These are phyloP conservation scores for Punica granatum DNA, from an alignment of 345 rosid species.

Conservation along the genomic window DNA sequence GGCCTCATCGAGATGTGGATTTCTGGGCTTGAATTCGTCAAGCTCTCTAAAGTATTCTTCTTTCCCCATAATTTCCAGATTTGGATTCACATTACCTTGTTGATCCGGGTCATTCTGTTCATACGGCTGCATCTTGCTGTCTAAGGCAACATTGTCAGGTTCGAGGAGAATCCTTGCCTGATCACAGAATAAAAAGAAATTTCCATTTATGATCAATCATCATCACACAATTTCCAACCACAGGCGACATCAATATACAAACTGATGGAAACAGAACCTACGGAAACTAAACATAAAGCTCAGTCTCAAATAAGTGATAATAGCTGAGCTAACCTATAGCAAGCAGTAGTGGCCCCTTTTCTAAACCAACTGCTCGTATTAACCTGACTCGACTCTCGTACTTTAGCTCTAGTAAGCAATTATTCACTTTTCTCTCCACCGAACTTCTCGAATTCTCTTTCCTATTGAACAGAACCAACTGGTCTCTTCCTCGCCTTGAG, in stretches of 20 bases:
- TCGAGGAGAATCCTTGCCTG: conserved; percentile 91
- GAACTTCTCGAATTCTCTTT: neutral
- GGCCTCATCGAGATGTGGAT: conserved; percentile 29
- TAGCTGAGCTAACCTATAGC: neutral
- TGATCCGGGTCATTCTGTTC: conserved; percentile 20
- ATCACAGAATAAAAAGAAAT: conserved; percentile 13
- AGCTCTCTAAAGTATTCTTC: conserved; percentile 49
- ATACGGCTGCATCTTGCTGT: conserved; percentile 25
- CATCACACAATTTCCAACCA: neutral
- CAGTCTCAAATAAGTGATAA: neutral
- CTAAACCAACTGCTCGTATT: neutral
- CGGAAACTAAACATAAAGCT: neutral
- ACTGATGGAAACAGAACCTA: neutral
- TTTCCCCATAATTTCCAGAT: conserved; percentile 23
- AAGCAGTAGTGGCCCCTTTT: too few relatives aligned
- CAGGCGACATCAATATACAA: too few relatives aligned
- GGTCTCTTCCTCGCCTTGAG: too few relatives aligned
- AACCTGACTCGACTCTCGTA: neutral
- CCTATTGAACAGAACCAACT: too few relatives aligned
- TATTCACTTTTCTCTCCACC: neutral
- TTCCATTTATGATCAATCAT: neutral
- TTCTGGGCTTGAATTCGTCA: conserved; percentile 46
- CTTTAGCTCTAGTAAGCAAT: neutral
- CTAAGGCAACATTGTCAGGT: conserved; percentile 35
- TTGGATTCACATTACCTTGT: conserved; percentile 22